Percentiles rank a stretch among this genome's conserved stretches.
These are phyloP conservation scores for Alternaria novae-zelandiae DNA, from an alignment of 2,329 filamentous ascomycete species.

Conservation along the genomic window DNA sequence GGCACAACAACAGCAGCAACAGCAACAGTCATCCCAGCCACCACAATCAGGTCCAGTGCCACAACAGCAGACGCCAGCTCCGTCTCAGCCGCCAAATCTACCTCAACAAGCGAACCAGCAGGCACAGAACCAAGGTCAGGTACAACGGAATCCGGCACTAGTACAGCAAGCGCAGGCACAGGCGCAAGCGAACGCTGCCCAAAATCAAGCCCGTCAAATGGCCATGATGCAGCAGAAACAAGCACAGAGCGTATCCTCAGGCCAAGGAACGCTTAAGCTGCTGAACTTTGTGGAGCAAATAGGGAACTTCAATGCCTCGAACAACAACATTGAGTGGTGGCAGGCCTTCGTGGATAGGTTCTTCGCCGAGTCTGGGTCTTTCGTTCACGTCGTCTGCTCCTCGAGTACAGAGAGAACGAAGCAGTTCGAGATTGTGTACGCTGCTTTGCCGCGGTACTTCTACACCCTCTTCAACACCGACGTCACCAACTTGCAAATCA, in stretches of 20 bases:
- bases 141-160: conserved; percentile 44
- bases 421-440: conserved; percentile 83
- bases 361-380: conserved; percentile 78
- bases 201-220: conserved; percentile 31
- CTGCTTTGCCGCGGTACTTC: conserved; percentile 87
- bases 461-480: conserved; percentile 85
- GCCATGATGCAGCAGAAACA: conserved; percentile 41
- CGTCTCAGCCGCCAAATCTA: conserved; percentile 43
- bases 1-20: conserved; percentile 37
- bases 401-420: conserved; percentile 68
- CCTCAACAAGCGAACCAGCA: conserved; percentile 43
- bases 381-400: conserved; percentile 72
- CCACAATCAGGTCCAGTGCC: conserved; percentile 51
- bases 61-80: conserved; percentile 52
- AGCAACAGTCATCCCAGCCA: conserved; percentile 32
- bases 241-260: conserved; percentile 26
- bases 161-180: conserved; percentile 38
- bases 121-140: conserved; percentile 41
- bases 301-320: conserved; percentile 50
- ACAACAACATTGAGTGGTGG: conserved; percentile 77
- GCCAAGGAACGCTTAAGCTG: conserved; percentile 58
- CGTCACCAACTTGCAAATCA: conserved; percentile 83
- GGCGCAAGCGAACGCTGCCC: conserved; percentile 29
- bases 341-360: conserved; percentile 78
- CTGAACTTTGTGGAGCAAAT: conserved; percentile 64